Percentiles rank a stretch among this genome's conserved stretches.
phyloP scores from a whole-genome alignment of 768 basidiomycete species.

The Exsudoporus frostii region DNA sequence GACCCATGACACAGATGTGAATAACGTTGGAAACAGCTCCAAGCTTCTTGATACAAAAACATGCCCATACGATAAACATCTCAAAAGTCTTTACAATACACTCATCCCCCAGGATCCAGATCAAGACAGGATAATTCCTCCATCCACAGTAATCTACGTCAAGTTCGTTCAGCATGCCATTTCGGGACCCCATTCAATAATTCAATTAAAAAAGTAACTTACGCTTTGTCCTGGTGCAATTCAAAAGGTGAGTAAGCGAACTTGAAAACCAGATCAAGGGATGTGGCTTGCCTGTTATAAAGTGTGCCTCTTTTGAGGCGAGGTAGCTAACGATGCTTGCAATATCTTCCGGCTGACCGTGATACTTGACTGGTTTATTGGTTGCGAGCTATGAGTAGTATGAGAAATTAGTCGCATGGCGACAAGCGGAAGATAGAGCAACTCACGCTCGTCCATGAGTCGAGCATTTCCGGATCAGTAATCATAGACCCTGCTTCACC shows the following conservation, averaged over 20 bases:
- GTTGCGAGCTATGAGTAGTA: not conserved
- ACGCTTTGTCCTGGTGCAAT: conserved; percentile 6
- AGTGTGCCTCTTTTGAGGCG: conserved; percentile 33
- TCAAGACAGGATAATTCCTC: conserved; percentile 1
- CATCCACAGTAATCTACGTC: conserved; percentile 7
- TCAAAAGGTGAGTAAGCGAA: not conserved
- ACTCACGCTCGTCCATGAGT: not conserved
- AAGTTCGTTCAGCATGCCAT: not conserved
- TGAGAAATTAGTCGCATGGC: too few relatives aligned
- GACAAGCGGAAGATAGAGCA: not conserved
- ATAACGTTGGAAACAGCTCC: too few relatives aligned
- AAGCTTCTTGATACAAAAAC: too few relatives aligned
- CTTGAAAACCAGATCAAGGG: not conserved
- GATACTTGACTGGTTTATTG: conserved; percentile 6
- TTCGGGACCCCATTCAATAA: not conserved
- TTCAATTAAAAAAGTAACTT: not conserved
- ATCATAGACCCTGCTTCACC: too few relatives aligned
- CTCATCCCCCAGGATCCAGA: not conserved
- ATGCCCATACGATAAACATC: too few relatives aligned
- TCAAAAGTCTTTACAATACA: not conserved
- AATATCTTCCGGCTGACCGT: conserved; percentile 31
- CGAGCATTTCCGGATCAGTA: not conserved
- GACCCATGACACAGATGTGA: too few relatives aligned
- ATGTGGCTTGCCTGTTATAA: conserved; percentile 31
- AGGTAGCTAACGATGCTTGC: conserved; percentile 34